These are phyloP conservation scores for Phytophthora fragariaefolia DNA, from an alignment of 352 stramenopile species.

Conservation along the genomic window DNA sequence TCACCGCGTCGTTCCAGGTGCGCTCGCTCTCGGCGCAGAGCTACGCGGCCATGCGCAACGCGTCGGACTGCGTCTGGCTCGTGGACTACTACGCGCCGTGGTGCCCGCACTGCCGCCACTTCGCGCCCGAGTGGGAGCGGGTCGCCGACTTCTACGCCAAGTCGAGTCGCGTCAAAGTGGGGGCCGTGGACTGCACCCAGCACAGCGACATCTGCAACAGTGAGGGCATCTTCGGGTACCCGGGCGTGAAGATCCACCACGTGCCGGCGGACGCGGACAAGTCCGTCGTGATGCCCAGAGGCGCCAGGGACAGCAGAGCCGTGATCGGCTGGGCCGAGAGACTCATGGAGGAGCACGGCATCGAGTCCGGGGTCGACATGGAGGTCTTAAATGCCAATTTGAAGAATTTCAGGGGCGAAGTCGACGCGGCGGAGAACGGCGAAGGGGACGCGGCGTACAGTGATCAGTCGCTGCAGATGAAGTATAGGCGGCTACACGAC, in stretches of 20 bases:
- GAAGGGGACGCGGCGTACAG: slow-evolving; percentile 31
- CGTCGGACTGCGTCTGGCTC: slow-evolving; percentile 68
- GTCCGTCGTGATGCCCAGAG: slow-evolving; percentile 33
- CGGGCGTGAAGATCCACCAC: slow-evolving; percentile 77
- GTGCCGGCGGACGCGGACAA: slow-evolving; percentile 47
- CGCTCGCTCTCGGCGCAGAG: slow-evolving; percentile 41
- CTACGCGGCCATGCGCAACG: slow-evolving; percentile 58
- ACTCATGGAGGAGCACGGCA: slow-evolving; percentile 53
- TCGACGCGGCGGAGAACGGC: slow-evolving; percentile 24
- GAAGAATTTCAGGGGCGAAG: slow-evolving; percentile 55
- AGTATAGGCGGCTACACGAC: slow-evolving; percentile 75
- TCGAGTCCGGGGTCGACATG: slow-evolving; percentile 57
- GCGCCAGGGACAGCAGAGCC: slow-evolving; percentile 42
- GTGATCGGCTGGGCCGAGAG: slow-evolving; percentile 76
- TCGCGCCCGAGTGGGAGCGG: slow-evolving; percentile 78
- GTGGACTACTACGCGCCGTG: slow-evolving; percentile 89
- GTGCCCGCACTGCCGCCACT: slow-evolving; percentile 84
- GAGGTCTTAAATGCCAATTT: slow-evolving; percentile 57
- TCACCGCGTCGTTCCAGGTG: slow-evolving; percentile 75
- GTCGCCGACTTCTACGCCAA: slow-evolving; percentile 73
- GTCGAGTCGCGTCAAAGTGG: slow-evolving; percentile 61
- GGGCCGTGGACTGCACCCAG: slow-evolving; percentile 80
- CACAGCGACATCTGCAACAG: slow-evolving; percentile 60
- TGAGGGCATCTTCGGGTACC: slow-evolving; percentile 72
- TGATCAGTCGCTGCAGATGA: slow-evolving; percentile 63